These are phyloP conservation scores for Brassica napus DNA, from an alignment of 345 rosid genomes.

Conservation along the genomic window DNA sequence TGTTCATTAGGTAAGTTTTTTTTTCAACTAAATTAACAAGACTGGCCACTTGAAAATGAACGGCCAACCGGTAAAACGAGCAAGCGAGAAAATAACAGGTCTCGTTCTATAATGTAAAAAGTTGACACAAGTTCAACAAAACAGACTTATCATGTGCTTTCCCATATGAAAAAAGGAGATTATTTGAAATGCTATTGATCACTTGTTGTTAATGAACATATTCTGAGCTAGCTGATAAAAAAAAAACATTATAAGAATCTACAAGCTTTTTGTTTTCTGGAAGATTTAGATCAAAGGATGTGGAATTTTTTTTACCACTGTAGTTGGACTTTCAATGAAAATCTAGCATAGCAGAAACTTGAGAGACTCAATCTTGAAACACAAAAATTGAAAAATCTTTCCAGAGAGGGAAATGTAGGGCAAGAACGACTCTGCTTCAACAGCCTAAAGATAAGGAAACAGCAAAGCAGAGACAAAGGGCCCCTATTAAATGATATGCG, in stretches of 20 bases:
- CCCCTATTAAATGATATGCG: slow-evolving; percentile 31
- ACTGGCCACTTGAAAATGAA: too few species aligned
- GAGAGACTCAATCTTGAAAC: not conserved
- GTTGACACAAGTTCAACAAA: too few species aligned
- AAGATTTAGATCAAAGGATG: not conserved
- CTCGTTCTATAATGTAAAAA: too few species aligned
- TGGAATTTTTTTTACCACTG: not conserved
- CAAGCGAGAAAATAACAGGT: too few species aligned
- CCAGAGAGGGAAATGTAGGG: slow-evolving; percentile 14
- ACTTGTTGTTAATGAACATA: not conserved
- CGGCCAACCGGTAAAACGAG: too few species aligned
- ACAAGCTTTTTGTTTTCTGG: not conserved
- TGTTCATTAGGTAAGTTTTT: too few species aligned
- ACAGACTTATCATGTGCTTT: too few species aligned
- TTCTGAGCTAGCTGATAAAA: not conserved
- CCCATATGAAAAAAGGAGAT: too few species aligned
- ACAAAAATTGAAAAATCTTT: not conserved
- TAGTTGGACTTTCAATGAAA: not conserved
- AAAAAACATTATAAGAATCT: too few species aligned
- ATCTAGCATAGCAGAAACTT: not conserved
- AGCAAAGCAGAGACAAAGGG: slow-evolving; percentile 25
- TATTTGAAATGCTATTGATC: too few species aligned
- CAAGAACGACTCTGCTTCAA: slow-evolving; percentile 9
- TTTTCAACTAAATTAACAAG: too few species aligned
- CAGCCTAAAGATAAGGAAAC: slow-evolving; percentile 12